Evolutionary conservation across 2,329 filamentous ascomycete species (phyloP).

Genomic region (Nothopassalora personata): DNA sequence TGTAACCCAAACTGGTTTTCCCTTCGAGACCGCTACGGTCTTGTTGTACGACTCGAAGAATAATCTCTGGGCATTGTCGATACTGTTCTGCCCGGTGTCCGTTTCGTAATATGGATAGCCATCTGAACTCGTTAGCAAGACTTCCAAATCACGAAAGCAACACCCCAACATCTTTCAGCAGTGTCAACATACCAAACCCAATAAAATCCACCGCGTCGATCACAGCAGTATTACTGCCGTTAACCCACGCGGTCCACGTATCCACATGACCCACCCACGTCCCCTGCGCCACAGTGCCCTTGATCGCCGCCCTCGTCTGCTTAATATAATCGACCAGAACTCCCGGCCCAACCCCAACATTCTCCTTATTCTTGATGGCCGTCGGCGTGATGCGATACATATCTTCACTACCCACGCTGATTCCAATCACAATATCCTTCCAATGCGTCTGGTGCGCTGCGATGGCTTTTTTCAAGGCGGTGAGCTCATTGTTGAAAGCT

Average conservation of each 20-base stretch:
- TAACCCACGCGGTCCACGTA: slow-evolving; percentile 72
- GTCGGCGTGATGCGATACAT: slow-evolving; percentile 61
- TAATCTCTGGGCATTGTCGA: slow-evolving; percentile 59
- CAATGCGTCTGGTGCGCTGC: slow-evolving; percentile 61
- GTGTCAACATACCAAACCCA: slow-evolving; percentile 62
- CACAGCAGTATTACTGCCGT: slow-evolving; percentile 64
- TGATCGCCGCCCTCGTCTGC: slow-evolving; percentile 59
- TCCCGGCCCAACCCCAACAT: slow-evolving; percentile 58
- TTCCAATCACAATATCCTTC: slow-evolving; percentile 58
- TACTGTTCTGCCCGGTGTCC: slow-evolving; percentile 52
- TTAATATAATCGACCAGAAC: slow-evolving; percentile 65
- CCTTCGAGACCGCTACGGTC: slow-evolving; percentile 54
- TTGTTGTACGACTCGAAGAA: slow-evolving; percentile 63
- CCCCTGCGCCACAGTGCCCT: slow-evolving; percentile 51
- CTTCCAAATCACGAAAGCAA: background rate
- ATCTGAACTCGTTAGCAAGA: background rate
- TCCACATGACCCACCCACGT: slow-evolving; percentile 76
- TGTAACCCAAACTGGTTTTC: slow-evolving; percentile 50
- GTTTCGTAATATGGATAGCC: slow-evolving; percentile 69
- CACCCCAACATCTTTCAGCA: background rate
- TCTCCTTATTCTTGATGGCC: slow-evolving; percentile 55
- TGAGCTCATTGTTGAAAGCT: slow-evolving; percentile 65
- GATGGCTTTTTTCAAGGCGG: slow-evolving; percentile 66
- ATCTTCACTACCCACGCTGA: slow-evolving; percentile 83
- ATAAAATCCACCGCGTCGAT: slow-evolving; percentile 69